Evolutionary conservation across 2,329 filamentous ascomycete genomes (phyloP).

Genomic region (Colletotrichum tabaci): DNA sequence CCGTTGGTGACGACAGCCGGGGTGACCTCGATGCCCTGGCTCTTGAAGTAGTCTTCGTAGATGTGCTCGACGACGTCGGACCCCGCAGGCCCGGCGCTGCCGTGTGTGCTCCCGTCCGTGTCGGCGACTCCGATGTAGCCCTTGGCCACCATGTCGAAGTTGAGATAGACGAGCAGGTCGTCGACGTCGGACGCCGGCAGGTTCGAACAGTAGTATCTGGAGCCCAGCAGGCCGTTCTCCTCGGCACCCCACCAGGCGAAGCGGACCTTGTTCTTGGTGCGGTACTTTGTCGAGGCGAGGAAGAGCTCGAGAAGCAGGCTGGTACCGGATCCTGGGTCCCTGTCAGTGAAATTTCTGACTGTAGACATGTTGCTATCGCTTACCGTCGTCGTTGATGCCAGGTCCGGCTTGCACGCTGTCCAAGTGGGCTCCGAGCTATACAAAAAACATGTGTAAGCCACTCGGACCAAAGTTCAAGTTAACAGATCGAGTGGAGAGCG

Average conservation of each 20-base stretch:
- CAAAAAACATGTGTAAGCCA: neutral
- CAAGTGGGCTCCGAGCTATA: conserved; percentile 58
- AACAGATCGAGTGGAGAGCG: neutral
- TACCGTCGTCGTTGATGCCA: conserved; percentile 62
- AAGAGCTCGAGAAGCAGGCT: conserved; percentile 59
- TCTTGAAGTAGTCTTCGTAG: conserved; percentile 51
- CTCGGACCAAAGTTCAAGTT: too few species aligned
- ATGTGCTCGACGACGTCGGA: conserved; percentile 53
- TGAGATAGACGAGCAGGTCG: conserved; percentile 57
- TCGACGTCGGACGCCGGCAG: conserved; percentile 52
- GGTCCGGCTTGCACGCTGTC: conserved; percentile 61
- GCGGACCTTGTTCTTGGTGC: conserved; percentile 55
- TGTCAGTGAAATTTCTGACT: neutral
- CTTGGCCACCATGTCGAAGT: conserved; percentile 59
- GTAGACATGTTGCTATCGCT: neutral
- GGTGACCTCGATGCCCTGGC: conserved; percentile 51
- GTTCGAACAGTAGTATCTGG: conserved; percentile 55
- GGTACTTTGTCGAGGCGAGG: conserved; percentile 55
- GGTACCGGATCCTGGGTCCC: conserved; percentile 53
- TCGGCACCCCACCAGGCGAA: conserved; percentile 64
- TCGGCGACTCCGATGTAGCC: conserved; percentile 56
- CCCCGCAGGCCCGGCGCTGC: conserved; percentile 53
- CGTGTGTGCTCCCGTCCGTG: conserved; percentile 54
- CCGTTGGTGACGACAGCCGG: conserved; percentile 58
- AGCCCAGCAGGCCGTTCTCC: conserved; percentile 58